Conservation (phyloP, 768 basidiomycete species). For the Lentinula detonsa region DNA sequence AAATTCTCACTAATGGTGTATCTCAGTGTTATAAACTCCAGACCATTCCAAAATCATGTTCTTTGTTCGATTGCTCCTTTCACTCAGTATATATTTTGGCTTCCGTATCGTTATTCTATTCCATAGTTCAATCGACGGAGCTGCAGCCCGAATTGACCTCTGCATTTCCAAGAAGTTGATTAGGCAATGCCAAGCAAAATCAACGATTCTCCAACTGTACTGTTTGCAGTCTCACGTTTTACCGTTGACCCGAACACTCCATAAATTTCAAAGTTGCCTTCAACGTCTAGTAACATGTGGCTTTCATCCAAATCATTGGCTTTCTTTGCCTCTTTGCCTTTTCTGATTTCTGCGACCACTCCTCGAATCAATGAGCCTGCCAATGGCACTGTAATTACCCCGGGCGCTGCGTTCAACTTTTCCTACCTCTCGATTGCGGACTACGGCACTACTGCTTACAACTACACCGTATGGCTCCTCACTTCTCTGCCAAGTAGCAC, state of each 20-base stretch:
- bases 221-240: no score
- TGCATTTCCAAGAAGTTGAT: neutral
- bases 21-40: no score
- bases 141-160: neutral
- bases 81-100: neutral
- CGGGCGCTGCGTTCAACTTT: constrained; percentile 27
- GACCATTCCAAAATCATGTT: neutral
- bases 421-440: constrained; percentile 24
- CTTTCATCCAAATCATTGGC: neutral
- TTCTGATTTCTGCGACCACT: neutral
- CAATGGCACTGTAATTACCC: constrained; percentile 23
- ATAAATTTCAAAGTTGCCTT: no score
- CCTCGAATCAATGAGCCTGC: constrained; percentile 22
- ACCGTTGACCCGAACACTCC: no score
- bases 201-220: no score
- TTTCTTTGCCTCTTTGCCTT: neutral
- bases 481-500: constrained; percentile 16
- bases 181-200: no score
- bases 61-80: neutral
- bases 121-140: neutral
- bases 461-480: constrained; percentile 26
- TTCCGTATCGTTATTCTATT: neutral
- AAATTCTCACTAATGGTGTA: neutral
- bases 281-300: no score
- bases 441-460: constrained; percentile 29